phyloP scores from a whole-genome alignment of 495 filamentous ascomycete genomes.

The Physcia stellaris region DNA sequence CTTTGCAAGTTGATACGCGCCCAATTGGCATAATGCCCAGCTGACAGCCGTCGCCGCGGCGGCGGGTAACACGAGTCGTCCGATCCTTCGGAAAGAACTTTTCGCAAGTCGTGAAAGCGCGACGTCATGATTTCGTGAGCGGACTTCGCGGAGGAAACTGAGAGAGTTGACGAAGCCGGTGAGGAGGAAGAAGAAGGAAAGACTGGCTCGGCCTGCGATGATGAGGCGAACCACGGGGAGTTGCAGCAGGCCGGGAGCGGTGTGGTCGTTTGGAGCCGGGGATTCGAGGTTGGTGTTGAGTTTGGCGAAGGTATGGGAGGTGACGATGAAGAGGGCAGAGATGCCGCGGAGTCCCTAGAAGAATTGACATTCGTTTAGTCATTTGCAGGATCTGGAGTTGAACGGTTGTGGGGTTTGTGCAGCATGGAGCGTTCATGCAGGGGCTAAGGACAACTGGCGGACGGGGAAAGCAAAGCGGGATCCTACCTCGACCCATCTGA shows the following conservation, averaged over 20 bases:
- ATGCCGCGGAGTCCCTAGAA: conserved; percentile 48
- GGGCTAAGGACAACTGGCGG: too few species aligned
- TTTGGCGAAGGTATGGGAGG: conserved; percentile 40
- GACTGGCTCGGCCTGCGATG: conserved; percentile 47
- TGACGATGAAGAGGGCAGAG: conserved; percentile 47
- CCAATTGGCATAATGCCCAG: conserved; percentile 41
- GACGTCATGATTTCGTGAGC: conserved; percentile 35
- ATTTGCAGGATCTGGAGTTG: neutral
- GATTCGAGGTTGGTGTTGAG: neutral
- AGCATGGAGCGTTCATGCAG: neutral
- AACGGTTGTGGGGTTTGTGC: conserved; percentile 1
- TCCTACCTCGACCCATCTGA: conserved; percentile 60
- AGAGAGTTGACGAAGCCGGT: conserved; percentile 57
- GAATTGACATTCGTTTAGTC: too few species aligned
- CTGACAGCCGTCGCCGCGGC: conserved; percentile 42
- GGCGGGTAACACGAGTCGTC: conserved; percentile 48
- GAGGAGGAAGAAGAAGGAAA: conserved; percentile 55
- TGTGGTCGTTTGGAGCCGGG: neutral
- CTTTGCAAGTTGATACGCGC: conserved; percentile 40
- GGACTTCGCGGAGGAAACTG: conserved; percentile 47
- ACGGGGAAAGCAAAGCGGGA: neutral
- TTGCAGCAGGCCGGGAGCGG: conserved; percentile 29
- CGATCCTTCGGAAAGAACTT: conserved; percentile 50
- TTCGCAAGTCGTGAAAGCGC: conserved; percentile 42
- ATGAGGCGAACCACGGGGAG: conserved; percentile 46